Percentiles rank a stretch among this genome's conserved stretches.
phyloP scores from a whole-genome alignment of 1,284 basidiomycete genomes.

The Leccinum angustisporum region DNA sequence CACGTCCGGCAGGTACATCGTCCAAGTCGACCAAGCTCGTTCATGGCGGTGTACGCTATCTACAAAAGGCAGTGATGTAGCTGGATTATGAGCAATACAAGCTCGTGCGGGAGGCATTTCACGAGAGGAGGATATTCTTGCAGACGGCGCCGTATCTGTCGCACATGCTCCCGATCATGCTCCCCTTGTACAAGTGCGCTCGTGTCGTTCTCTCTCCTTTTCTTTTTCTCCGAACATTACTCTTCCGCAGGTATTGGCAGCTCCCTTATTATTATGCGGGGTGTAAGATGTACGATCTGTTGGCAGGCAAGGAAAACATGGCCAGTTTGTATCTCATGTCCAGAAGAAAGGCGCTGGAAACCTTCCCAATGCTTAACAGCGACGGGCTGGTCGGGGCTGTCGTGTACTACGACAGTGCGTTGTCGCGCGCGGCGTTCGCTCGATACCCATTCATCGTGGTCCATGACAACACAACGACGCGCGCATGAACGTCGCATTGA shows the following conservation, averaged over 20 bases:
- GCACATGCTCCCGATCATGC: slow-evolving; percentile 91
- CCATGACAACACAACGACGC: slow-evolving; percentile 97
- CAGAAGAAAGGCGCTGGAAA: slow-evolving; percentile 88
- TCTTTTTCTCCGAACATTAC: background rate
- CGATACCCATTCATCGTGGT: background rate
- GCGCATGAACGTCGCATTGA: slow-evolving; percentile 94
- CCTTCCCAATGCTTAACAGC: slow-evolving; percentile 94
- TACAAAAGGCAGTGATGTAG: slow-evolving; percentile 95
- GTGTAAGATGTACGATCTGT: slow-evolving; percentile 94
- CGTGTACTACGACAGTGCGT: slow-evolving; percentile 92
- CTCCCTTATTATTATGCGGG: slow-evolving; percentile 95
- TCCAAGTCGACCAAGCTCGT: slow-evolving; percentile 98
- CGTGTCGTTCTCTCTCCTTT: background rate
- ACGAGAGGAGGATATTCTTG: slow-evolving; percentile 91
- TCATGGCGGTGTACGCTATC: slow-evolving; percentile 95
- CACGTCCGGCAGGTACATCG: slow-evolving; percentile 80
- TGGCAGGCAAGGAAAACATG: slow-evolving; percentile 98
- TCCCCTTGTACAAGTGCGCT: slow-evolving; percentile 81
- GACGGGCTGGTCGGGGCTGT: slow-evolving; percentile 94
- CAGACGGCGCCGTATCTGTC: slow-evolving; percentile 95
- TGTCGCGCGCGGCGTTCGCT: background rate
- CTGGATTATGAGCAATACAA: slow-evolving; percentile 98
- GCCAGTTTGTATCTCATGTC: slow-evolving; percentile 94
- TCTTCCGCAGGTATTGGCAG: slow-evolving; percentile 81
- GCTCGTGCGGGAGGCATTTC: slow-evolving; percentile 90